Percentiles rank a stretch among this genome's conserved stretches.
These are phyloP conservation scores for Populus tremula DNA, from an alignment of 345 rosid genomes.

Conservation along the genomic window DNA sequence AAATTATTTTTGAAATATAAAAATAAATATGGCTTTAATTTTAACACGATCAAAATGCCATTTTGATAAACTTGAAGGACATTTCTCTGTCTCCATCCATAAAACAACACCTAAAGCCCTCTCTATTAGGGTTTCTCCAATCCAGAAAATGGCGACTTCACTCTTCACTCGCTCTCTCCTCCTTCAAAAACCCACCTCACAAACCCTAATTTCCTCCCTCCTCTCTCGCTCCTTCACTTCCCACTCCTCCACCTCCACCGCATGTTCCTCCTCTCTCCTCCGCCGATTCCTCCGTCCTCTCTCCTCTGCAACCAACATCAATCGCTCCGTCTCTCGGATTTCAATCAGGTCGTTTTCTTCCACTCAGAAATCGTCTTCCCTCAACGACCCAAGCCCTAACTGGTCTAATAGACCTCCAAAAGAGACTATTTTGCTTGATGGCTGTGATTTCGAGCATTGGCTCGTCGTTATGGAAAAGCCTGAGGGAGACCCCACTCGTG, in stretches of 20 bases:
- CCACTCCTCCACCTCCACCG: constrained; percentile 6
- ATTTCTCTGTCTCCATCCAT: not conserved
- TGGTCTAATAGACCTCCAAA: constrained; percentile 92
- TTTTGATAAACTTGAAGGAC: not conserved
- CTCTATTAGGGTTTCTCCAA: not conserved
- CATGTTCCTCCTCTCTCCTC: constrained; percentile 21
- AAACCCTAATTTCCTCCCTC: constrained; percentile 12
- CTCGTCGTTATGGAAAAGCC: constrained; percentile 79
- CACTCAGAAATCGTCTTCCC: constrained; percentile 55
- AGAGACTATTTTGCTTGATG: constrained; percentile 87
- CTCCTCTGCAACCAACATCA: constrained; percentile 10
- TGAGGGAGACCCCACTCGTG: constrained; percentile 65
- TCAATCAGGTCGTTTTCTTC: constrained; percentile 35
- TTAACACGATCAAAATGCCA: not conserved
- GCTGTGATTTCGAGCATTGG: constrained; percentile 96
- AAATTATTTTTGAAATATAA: too few species aligned
- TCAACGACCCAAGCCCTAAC: constrained; percentile 70
- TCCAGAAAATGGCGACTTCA: not conserved
- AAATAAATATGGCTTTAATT: too few species aligned
- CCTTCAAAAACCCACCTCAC: not conserved
- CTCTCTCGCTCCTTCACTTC: constrained; percentile 13
- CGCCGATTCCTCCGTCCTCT: constrained; percentile 1
- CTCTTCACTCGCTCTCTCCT: not conserved
- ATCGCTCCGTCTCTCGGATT: constrained; percentile 14
- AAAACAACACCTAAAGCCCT: not conserved